Evolutionary conservation across 805 yeast genomes (phyloP).

Genomic region (Millerago galiae): DNA sequence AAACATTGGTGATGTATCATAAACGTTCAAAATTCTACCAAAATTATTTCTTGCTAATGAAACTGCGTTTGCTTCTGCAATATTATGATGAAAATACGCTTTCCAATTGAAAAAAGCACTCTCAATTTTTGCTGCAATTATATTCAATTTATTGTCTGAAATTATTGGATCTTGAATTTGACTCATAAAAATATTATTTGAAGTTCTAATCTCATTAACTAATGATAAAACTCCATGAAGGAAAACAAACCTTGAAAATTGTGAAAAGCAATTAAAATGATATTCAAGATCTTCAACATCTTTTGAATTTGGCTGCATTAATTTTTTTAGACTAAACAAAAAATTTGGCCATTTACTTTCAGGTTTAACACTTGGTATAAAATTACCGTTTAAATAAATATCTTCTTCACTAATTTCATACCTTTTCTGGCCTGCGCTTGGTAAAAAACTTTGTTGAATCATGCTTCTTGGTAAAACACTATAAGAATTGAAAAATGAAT

Average conservation of each 20-base stretch:
- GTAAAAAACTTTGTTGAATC: not conserved
- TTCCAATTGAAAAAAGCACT: conserved; percentile 28
- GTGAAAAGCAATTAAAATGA: conserved; percentile 29
- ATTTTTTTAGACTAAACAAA: conserved; percentile 28
- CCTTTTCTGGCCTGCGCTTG: not conserved
- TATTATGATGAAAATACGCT: conserved; percentile 29
- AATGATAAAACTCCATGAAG: conserved; percentile 29
- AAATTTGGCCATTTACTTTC: conserved; percentile 33
- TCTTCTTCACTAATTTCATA: conserved; percentile 12
- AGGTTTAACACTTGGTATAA: conserved; percentile 23
- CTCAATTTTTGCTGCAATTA: conserved; percentile 25
- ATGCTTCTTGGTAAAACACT: not conserved
- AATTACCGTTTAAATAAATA: conserved; percentile 9
- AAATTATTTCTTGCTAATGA: not conserved
- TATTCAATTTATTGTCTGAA: conserved; percentile 20
- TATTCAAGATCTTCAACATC: conserved; percentile 20
- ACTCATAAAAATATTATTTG: conserved; percentile 6
- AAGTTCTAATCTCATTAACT: conserved; percentile 22
- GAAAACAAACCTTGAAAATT: conserved; percentile 28
- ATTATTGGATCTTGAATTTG: conserved; percentile 11
- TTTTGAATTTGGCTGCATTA: conserved; percentile 27
- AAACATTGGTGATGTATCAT: conserved; percentile 28
- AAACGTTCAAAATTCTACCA: conserved; percentile 21
- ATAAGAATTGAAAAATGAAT: conserved; percentile 13
- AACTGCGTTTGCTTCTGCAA: conserved; percentile 19